phyloP scores from a whole-genome alignment of 345 rosid species.

The Bretschneidera sinensis region DNA sequence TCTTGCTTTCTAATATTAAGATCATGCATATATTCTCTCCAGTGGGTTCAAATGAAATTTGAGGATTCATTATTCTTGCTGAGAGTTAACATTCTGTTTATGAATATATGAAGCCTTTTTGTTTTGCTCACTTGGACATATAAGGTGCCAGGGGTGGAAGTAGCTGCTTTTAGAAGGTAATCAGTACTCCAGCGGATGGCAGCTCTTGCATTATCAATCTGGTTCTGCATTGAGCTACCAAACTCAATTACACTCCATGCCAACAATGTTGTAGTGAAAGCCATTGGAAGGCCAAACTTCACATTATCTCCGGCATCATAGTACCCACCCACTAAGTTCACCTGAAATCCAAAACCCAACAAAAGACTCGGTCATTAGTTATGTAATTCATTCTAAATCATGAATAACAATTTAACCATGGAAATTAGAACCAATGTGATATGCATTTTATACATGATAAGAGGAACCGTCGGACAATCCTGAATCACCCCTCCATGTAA shows the following conservation, averaged over 20 bases:
- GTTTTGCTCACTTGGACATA: no score
- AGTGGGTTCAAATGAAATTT: no score
- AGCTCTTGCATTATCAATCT: constrained; percentile 39
- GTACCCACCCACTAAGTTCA: constrained; percentile 65
- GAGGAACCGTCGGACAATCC: constrained; percentile 58
- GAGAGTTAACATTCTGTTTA: no score
- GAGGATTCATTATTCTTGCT: no score
- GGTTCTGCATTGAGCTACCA: constrained; percentile 46
- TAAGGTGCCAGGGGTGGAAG: constrained; percentile 48
- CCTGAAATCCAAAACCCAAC: no score
- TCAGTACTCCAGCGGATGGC: constrained; percentile 68
- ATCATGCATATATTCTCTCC: no score
- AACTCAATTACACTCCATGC: constrained; percentile 78
- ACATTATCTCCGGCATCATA: constrained; percentile 81
- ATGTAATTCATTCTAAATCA: no score
- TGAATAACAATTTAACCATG: no score
- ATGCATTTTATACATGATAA: constrained; percentile 35
- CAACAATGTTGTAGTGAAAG: constrained; percentile 63
- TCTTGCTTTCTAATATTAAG: no score
- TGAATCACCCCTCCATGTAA: constrained; percentile 55
- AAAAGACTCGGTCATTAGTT: no score
- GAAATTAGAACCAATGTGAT: no score
- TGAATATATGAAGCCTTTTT: no score
- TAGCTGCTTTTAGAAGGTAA: constrained; percentile 60
- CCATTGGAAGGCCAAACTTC: constrained; percentile 77